Percentiles rank a stretch among this genome's conserved stretches.
phyloP scores from a whole-genome alignment of 129 eudicot genomes.

The Lonicera japonica region DNA sequence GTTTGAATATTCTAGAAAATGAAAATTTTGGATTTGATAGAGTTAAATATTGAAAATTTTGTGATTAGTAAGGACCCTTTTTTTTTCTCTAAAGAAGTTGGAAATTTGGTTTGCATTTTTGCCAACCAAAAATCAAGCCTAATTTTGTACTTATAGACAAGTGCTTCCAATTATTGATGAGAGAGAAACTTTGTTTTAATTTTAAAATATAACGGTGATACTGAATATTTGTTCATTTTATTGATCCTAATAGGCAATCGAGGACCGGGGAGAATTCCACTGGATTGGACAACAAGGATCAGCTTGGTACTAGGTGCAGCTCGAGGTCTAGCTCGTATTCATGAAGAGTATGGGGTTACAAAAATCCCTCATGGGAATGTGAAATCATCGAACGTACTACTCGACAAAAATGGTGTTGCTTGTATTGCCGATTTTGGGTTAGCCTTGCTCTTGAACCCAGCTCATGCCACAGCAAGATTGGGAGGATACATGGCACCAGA shows the following conservation, averaged over 20 bases:
- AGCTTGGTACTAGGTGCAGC: conserved; percentile 90
- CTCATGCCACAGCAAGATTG: conserved; percentile 77
- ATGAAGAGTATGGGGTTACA: conserved; percentile 54
- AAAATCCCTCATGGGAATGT: conserved; percentile 94
- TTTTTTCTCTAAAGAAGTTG: too few species aligned
- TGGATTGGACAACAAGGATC: conserved; percentile 96
- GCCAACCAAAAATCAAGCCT: too few species aligned
- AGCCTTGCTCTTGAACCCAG: conserved; percentile 77
- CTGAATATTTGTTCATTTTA: neutral
- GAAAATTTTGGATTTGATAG: too few species aligned
- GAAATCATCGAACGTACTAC: conserved; percentile 74
- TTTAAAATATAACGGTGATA: too few species aligned
- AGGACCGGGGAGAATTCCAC: conserved; percentile 88
- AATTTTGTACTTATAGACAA: too few species aligned
- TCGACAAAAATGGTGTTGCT: conserved; percentile 83
- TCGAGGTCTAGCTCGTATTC: conserved; percentile 77
- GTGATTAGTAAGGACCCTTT: too few species aligned
- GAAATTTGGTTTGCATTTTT: too few species aligned
- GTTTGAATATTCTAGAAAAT: too few species aligned
- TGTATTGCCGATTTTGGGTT: conserved; percentile 91
- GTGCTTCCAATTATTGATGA: too few species aligned
- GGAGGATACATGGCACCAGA: conserved; percentile 96
- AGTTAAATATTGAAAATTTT: too few species aligned
- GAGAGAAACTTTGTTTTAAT: too few species aligned
- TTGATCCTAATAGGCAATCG: conserved; percentile 53